These are phyloP conservation scores for Phyllachora maydis DNA, from an alignment of 2,329 filamentous ascomycete species.

Conservation along the genomic window DNA sequence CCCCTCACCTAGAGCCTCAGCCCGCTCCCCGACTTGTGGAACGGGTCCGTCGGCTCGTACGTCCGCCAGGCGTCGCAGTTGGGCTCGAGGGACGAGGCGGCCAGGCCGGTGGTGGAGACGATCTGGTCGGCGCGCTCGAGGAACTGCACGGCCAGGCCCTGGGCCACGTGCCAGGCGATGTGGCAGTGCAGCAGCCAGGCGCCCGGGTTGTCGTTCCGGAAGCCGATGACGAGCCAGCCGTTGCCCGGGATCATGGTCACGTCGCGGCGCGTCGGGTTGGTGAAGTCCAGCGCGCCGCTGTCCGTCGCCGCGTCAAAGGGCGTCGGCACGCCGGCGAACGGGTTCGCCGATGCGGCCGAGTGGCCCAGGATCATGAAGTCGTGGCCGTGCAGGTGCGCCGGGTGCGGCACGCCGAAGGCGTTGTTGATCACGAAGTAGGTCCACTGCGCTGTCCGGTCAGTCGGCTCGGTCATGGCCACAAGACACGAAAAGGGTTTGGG, in stretches of 20 bases:
- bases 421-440: slow-evolving; percentile 2
- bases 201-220: slow-evolving; percentile 25
- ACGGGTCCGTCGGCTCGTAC: slow-evolving; percentile 5
- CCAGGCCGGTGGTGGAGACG: slow-evolving; percentile 4
- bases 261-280: slow-evolving; percentile 23
- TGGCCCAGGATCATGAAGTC: slow-evolving; percentile 9
- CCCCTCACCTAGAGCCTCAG: too few relatives aligned
- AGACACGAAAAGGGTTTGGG: too few relatives aligned
- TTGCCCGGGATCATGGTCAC: slow-evolving; percentile 17
- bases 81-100: slow-evolving; percentile 9
- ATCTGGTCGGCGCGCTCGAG: slow-evolving; percentile 13
- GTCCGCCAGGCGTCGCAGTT: slow-evolving; percentile 8
- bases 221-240: slow-evolving; percentile 24
- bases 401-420: background rate
- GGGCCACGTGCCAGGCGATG: slow-evolving; percentile 25
- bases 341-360: slow-evolving; percentile 3
- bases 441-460: slow-evolving; percentile 3
- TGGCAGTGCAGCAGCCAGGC: slow-evolving; percentile 25
- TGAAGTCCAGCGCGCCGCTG: slow-evolving; percentile 10
- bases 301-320: slow-evolving; percentile 8
- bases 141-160: slow-evolving; percentile 29
- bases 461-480: too few relatives aligned
- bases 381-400: slow-evolving; percentile 6
- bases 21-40: too few relatives aligned
- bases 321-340: background rate